Evolutionary conservation across 768 basidiomycete genomes (phyloP).

Genomic region (Macrolepiota fuliginosa): DNA sequence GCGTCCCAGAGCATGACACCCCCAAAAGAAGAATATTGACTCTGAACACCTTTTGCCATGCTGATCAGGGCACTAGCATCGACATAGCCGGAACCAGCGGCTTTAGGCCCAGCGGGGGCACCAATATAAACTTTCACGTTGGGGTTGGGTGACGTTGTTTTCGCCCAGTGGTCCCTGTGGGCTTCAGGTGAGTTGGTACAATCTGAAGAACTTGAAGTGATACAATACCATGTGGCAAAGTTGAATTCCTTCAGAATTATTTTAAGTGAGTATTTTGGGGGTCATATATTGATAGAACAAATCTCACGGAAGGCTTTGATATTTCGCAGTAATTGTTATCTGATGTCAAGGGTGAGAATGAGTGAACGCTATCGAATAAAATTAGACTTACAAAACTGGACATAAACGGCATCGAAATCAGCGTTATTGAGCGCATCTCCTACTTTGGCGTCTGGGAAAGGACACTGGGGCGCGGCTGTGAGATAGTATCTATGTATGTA

Average conservation of each 20-base stretch:
- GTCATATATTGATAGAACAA: neutral
- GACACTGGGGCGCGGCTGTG: slow-evolving; percentile 62
- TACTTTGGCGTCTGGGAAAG: slow-evolving; percentile 65
- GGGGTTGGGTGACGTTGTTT: slow-evolving; percentile 51
- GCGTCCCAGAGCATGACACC: slow-evolving; percentile 53
- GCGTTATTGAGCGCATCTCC: slow-evolving; percentile 58
- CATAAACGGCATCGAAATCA: slow-evolving; percentile 68
- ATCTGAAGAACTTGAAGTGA: neutral
- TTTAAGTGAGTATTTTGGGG: slow-evolving; percentile 1
- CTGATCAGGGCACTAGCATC: slow-evolving; percentile 38
- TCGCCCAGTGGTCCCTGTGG: slow-evolving; percentile 59
- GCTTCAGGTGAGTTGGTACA: neutral
- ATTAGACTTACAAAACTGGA: slow-evolving; percentile 55
- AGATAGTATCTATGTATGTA: slow-evolving; percentile 50
- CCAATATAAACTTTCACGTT: slow-evolving; percentile 62
- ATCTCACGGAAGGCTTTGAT: slow-evolving; percentile 34
- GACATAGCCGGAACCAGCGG: slow-evolving; percentile 55
- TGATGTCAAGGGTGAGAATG: slow-evolving; percentile 15
- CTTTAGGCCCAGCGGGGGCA: slow-evolving; percentile 48
- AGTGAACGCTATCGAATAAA: neutral
- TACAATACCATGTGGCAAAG: slow-evolving; percentile 41
- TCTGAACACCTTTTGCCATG: slow-evolving; percentile 42
- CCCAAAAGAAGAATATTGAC: slow-evolving; percentile 57
- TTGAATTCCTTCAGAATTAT: slow-evolving; percentile 41
- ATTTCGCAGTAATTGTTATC: slow-evolving; percentile 60